Base-by-base conservation (phyloP, 2,329 filamentous ascomycete species). In the Verticillium klebahnii region DNA sequence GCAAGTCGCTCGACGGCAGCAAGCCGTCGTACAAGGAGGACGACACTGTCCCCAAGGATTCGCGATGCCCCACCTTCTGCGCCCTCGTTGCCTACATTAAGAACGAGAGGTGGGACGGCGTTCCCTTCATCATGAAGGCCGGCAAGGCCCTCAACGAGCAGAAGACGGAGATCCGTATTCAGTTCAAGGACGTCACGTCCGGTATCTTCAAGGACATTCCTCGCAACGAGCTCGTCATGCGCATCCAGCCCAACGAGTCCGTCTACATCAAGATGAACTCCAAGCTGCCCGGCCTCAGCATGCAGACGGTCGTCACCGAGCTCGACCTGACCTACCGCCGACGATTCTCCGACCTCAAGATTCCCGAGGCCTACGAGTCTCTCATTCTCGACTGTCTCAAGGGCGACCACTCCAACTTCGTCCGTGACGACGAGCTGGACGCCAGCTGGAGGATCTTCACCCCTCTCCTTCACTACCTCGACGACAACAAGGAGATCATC, bases 221-320 rank as follows among this genome's bases (percentile, higher is more conserved):
- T 63, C 90, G 96, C 69, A 99, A 99, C 82, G 95, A 99, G 82
- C 90, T 99, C 68, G 95, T 99, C 72, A 97, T 99, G 82, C 93
- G 95, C 69, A 96, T 99, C 67, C 95, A 99, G 83, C 95, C 95
- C 71, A 99, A 99, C 82, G 95, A 99, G 85, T 96, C 92, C 75
- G 93, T 99, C 69, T 99, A 99, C 82, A 96, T 98, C 79, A 99
- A 99, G 88, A 99, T 99, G 95, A 99, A 99, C 89, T 98, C 94
- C 34, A 99, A 99, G 85, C 85, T 99, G 63, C 96, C 95, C 23
- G 95, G 95, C 71, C 84, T 99, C 71, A 98, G 93, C 83, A 99
- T 98, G 93, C 95, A 99, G 84, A 99, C 95, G 14, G 95, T 98
- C 45, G 92, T 97, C 70, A 99, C 95, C 64, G 95, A 99, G 82